Evolutionary conservation across 2,329 filamentous ascomycete genomes (phyloP).

Genomic region (Paramyrothecium roridum): DNA sequence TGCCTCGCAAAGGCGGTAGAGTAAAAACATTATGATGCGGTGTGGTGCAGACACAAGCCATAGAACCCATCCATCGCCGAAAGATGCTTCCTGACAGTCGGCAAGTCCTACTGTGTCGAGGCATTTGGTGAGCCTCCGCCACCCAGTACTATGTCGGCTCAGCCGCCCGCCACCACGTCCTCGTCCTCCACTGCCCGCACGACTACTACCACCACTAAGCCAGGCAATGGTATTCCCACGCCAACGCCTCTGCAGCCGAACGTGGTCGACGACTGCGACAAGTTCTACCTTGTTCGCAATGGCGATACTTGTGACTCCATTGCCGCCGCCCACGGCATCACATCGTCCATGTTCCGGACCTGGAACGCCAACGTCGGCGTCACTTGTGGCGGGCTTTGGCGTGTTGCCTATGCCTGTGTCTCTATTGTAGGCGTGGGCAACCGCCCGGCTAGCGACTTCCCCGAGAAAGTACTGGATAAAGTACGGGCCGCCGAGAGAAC

Average conservation of each 20-base stretch:
- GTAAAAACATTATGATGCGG: too few relatives aligned
- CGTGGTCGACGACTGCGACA: constrained; percentile 13
- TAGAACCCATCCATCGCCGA: neutral
- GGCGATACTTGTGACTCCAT: constrained; percentile 10
- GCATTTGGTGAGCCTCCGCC: neutral
- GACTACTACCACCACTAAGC: too few relatives aligned
- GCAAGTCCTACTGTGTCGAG: constrained; percentile 3
- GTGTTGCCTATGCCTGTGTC: neutral
- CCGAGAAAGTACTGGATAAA: too few relatives aligned
- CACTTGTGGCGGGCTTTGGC: constrained; percentile 1
- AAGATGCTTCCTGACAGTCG: neutral
- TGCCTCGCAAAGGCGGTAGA: neutral
- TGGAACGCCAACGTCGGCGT: constrained; percentile 9
- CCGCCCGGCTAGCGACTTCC: too few relatives aligned
- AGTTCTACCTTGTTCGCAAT: constrained; percentile 8
- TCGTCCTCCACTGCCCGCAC: neutral
- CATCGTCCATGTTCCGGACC: constrained; percentile 5
- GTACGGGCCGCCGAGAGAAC: too few relatives aligned
- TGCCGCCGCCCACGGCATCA: constrained; percentile 5
- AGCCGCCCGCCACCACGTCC: neutral
- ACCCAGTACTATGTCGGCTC: neutral
- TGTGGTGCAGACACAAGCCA: too few relatives aligned
- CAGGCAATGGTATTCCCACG: constrained; percentile 3
- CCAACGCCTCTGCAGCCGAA: constrained; percentile 8
- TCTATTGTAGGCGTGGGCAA: neutral